Percentiles rank a stretch among this genome's conserved stretches.
Evolutionary conservation across 345 rosid species (phyloP).

Genomic region (Litchi chinensis): DNA sequence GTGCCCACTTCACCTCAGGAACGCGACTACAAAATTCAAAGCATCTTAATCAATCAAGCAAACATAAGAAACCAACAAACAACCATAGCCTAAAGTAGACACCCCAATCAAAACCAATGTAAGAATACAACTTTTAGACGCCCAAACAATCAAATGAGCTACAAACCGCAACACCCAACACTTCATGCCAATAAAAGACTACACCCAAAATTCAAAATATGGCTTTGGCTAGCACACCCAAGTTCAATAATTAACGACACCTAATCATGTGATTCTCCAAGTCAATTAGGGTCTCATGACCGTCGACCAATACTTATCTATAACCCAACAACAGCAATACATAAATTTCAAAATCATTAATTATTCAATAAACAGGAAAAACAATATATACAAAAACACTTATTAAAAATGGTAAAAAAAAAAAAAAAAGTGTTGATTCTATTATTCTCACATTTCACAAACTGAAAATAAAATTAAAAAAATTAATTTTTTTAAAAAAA

Average conservation of each 20-base stretch:
- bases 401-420: not conserved
- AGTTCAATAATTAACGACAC: not conserved
- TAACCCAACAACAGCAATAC: not conserved
- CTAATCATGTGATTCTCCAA: not conserved
- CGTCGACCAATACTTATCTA: not conserved
- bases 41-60: not conserved
- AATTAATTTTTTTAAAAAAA: too few relatives aligned
- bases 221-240: not conserved
- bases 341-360: not conserved
- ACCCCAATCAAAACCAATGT: not conserved
- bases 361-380: not conserved
- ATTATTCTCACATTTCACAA: not conserved
- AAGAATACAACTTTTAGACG: not conserved
- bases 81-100: not conserved
- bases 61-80: not conserved
- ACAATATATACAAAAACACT: not conserved
- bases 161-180: not conserved
- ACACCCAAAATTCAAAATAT: not conserved
- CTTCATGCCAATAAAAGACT: not conserved
- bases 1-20: constrained; percentile 92
- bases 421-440: too few relatives aligned
- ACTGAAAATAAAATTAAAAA: not conserved
- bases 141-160: not conserved
- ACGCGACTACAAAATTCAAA: constrained; percentile 54
- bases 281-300: not conserved